Evolutionary conservation across 2,329 filamentous ascomycete genomes (phyloP).

Genomic region (Fusarium sp.): DNA sequence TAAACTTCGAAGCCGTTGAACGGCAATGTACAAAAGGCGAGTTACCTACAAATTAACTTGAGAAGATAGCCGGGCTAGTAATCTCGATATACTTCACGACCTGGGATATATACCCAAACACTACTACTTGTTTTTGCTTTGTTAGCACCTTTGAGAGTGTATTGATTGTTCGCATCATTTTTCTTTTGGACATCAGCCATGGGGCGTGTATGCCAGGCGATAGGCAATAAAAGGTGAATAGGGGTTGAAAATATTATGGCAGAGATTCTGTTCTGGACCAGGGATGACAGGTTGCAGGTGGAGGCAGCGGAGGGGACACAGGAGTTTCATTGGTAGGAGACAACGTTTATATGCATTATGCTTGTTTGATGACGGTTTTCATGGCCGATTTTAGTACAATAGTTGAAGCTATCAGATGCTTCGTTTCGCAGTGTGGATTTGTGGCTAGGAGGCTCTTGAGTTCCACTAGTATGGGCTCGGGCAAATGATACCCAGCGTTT

Average conservation of each 20-base stretch:
- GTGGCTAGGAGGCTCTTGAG: constrained; percentile 35
- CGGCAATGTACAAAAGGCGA: constrained; percentile 8
- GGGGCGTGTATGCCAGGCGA: constrained; percentile 9
- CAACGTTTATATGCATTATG: constrained; percentile 30
- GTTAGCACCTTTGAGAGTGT: constrained; percentile 22
- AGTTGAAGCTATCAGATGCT: constrained; percentile 34
- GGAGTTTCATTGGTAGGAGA: constrained; percentile 32
- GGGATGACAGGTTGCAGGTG: constrained; percentile 9
- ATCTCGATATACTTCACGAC: constrained; percentile 32
- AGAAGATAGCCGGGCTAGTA: constrained; percentile 26
- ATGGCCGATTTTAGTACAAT: constrained; percentile 14
- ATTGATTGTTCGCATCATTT: constrained; percentile 14
- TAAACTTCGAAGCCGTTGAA: constrained; percentile 19
- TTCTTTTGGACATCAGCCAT: constrained; percentile 28
- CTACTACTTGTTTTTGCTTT: constrained; percentile 37
- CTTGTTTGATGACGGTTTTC: constrained; percentile 27
- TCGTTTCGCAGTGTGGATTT: constrained; percentile 27
- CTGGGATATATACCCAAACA: constrained; percentile 49
- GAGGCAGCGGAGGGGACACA: constrained; percentile 14
- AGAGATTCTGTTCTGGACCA: constrained; percentile 25
- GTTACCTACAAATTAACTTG: neutral
- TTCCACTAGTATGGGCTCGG: constrained; percentile 39
- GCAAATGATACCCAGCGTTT: constrained; percentile 49
- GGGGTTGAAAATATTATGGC: constrained; percentile 18
- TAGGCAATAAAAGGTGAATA: constrained; percentile 30